A percentile compares a stretch with the other conserved stretches of the same genome.
phyloP scores from a whole-genome alignment of 305 asterid genomes.

The Lippia alba region DNA sequence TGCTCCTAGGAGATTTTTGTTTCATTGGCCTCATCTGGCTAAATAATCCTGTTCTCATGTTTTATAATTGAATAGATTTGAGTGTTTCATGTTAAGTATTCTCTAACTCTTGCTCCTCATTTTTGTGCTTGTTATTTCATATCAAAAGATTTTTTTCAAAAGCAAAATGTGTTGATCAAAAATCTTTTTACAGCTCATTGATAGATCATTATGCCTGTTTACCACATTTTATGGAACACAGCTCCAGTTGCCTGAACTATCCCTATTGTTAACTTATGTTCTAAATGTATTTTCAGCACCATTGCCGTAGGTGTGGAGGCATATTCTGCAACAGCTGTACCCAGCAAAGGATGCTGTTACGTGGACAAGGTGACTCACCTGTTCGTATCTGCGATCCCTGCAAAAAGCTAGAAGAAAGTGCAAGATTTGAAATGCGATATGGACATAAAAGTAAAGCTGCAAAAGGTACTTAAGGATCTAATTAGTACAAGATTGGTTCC shows the following conservation, averaged over 20 bases:
- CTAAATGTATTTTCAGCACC: slow-evolving; percentile 74
- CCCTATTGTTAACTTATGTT: slow-evolving; percentile 31
- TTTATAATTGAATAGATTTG: slow-evolving; percentile 15
- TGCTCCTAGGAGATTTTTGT: slow-evolving; percentile 13
- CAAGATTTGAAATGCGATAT: slow-evolving; percentile 85
- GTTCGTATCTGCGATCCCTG: slow-evolving; percentile 97
- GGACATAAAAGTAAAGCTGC: slow-evolving; percentile 74
- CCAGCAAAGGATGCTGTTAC: slow-evolving; percentile 86
- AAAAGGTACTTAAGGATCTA: slow-evolving; percentile 56
- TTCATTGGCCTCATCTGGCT: slow-evolving; percentile 6
- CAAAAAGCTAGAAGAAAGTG: slow-evolving; percentile 90
- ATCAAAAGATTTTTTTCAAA: no score
- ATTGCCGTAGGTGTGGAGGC: slow-evolving; percentile 99
- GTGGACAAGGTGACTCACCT: slow-evolving; percentile 98
- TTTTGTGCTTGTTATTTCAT: background rate
- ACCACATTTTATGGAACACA: background rate
- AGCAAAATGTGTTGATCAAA: no score
- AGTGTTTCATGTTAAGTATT: background rate
- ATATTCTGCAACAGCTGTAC: slow-evolving; percentile 85
- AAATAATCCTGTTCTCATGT: background rate
- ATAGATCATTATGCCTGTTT: no score
- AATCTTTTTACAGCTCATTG: no score
- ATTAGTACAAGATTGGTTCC: slow-evolving; percentile 16
- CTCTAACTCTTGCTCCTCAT: background rate
- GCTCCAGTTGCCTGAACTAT: background rate